Conservation (phyloP, 179 eudicot genomes). For the Camellia oleifera region DNA sequence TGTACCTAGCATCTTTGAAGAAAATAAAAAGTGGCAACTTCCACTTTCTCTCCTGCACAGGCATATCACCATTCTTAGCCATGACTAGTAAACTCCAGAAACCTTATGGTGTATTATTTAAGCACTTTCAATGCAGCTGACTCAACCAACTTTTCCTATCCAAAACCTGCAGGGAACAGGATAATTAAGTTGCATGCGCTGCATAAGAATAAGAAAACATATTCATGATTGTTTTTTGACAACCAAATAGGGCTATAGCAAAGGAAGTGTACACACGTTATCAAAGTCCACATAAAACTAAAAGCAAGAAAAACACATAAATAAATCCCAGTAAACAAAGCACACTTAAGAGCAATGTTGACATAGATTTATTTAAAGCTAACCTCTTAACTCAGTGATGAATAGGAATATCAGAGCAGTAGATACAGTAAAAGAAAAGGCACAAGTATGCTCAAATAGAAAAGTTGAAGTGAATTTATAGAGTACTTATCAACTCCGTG, state of each 20-base stretch:
- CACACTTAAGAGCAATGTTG: too few species aligned
- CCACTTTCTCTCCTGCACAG: constrained; percentile 27
- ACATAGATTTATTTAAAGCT: not conserved
- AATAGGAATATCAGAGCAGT: not conserved
- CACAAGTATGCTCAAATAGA: not conserved
- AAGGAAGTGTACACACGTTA: not conserved
- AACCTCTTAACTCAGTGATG: constrained; percentile 1
- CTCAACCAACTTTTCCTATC: constrained; percentile 7
- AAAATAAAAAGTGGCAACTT: constrained; percentile 57
- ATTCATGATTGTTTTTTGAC: not conserved
- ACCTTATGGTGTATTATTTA: not conserved
- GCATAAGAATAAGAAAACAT: constrained; percentile 9
- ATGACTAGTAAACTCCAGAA: constrained; percentile 19
- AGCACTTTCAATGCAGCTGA: constrained; percentile 8
- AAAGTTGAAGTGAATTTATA: constrained; percentile 5
- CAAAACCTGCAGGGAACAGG: constrained; percentile 13
- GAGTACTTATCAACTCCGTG: not conserved
- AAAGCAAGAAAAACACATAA: not conserved
- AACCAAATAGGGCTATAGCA: not conserved
- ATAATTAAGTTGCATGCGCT: constrained; percentile 12
- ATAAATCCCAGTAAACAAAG: not conserved
- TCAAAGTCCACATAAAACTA: not conserved
- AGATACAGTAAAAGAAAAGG: not conserved
- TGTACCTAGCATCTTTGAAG: constrained; percentile 71
- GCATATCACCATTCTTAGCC: constrained; percentile 40